Conservation (phyloP, 805 yeast genomes). For the Pichia californica region DNA sequence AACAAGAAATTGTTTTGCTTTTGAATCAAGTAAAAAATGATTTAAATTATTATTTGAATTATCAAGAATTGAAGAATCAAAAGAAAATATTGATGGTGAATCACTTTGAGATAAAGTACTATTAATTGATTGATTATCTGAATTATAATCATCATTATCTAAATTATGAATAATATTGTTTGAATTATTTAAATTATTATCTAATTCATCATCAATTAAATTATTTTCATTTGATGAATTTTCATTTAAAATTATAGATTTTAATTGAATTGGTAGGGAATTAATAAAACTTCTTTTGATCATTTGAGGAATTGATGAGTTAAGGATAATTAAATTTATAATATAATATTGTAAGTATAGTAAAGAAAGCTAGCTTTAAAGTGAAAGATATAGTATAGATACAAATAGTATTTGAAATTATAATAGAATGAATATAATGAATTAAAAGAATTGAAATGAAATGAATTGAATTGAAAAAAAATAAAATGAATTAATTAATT, state of each 20-base stretch:
- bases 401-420: no score
- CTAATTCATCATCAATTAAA: background rate
- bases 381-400: no score
- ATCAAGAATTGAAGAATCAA: slow-evolving; percentile 6
- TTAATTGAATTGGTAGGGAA: slow-evolving; percentile 15
- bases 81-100: slow-evolving; percentile 2
- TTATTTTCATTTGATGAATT: background rate
- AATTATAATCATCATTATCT: background rate
- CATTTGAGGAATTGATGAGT: slow-evolving; percentile 3
- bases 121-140: no score
- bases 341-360: background rate
- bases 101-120: no score
- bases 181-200: background rate
- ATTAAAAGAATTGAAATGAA: no score
- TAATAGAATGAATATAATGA: background rate
- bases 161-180: background rate
- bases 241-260: slow-evolving; percentile 9
- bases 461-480: no score
- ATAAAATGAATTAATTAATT: no score
- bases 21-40: background rate
- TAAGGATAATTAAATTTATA: background rate
- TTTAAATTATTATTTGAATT: background rate
- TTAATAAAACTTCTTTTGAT: slow-evolving; percentile 19
- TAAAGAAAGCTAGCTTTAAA: no score
- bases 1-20: slow-evolving; percentile 10